Evolutionary conservation across 768 basidiomycete genomes (phyloP), one percentile per base, ranked within the genome.

Genomic region (Tremella fuciformis): DNA sequence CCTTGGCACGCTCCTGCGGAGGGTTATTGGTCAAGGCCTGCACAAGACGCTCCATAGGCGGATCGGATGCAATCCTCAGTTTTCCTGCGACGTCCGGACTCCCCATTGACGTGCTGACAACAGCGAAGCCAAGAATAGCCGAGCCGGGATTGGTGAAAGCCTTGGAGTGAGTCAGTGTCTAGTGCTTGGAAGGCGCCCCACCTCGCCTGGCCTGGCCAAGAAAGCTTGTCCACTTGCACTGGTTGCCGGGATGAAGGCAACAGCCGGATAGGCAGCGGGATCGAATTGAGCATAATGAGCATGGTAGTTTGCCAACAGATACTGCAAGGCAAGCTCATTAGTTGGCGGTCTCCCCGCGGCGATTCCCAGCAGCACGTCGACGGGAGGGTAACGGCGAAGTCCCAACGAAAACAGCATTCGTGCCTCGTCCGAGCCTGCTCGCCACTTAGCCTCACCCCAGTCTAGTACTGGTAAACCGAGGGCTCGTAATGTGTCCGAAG

Each of bases 381-480:
- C 76, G 1, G 86, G 83, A 1, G 92, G 91, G 58, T 81, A 82
- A 9, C 85, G 83, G 34, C 65, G 59, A 0, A 81, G 63, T 0
- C 79, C 80, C n/a, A 81, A 79, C 16, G 82, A 80, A 75, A 84
- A 88, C 13, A 93, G 77, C 60, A 97, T 84, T 67, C 86, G 91
- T 0, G 90, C 93, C 86, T 96, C 93, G 25, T 91, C 90, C 0
- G 91, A 91, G 9, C 82, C 83, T 3, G 81, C 76, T 58, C 83
- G 82, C 94, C 94, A 99, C 73, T 87, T 91, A 1, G 79, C 78
- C 58, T 85, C 80, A 0, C 88, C 87, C 94, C 94, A 99, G 65
- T 91, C 90, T 42, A 98, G 80, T 2, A 96, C 72, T 2, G 93
- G 91, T 21, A 98, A 77, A 8, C 83, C 83, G 6, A 98, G 78